Percentiles rank a stretch among this genome's conserved stretches.
phyloP scores from a whole-genome alignment of 306 rosid genomes.

The Vigna reflexopilosa region DNA sequence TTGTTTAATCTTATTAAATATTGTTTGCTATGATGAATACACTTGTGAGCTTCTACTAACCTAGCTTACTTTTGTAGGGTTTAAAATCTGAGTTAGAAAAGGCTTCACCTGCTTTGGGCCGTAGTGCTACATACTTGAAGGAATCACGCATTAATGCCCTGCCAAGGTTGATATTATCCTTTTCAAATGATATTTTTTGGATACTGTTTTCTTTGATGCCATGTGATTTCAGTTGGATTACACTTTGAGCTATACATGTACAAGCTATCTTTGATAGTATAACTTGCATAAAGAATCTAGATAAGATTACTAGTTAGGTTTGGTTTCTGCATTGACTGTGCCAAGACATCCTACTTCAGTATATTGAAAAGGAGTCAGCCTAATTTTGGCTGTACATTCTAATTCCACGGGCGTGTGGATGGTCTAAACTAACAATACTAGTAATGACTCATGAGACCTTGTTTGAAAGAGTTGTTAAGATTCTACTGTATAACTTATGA shows the following conservation, averaged over 20 bases:
- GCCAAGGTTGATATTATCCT: conserved; percentile 67
- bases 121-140: conserved; percentile 84
- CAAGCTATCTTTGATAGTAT: not conserved
- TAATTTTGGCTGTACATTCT: not conserved
- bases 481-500: conserved; percentile 3
- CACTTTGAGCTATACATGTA: conserved; percentile 3
- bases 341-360: conserved; percentile 3
- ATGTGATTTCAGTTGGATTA: conserved; percentile 14
- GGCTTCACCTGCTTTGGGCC: conserved; percentile 88
- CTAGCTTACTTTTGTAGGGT: conserved; percentile 63
- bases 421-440: conserved; percentile 1
- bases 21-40: conserved; percentile 4
- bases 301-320: not conserved
- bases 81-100: conserved; percentile 96
- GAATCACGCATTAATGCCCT: conserved; percentile 94
- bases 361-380: not conserved
- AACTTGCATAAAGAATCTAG: not conserved
- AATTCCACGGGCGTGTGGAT: not conserved
- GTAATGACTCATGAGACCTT: conserved; percentile 1
- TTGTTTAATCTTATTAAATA: conserved; percentile 14
- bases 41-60: conserved; percentile 31
- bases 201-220: not conserved
- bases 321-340: conserved; percentile 25
- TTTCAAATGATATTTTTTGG: not conserved
- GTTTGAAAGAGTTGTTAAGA: conserved; percentile 2